Conservation (phyloP, 192 early-diverging fungal genomes). For the Kappamyces sp. region DNA sequence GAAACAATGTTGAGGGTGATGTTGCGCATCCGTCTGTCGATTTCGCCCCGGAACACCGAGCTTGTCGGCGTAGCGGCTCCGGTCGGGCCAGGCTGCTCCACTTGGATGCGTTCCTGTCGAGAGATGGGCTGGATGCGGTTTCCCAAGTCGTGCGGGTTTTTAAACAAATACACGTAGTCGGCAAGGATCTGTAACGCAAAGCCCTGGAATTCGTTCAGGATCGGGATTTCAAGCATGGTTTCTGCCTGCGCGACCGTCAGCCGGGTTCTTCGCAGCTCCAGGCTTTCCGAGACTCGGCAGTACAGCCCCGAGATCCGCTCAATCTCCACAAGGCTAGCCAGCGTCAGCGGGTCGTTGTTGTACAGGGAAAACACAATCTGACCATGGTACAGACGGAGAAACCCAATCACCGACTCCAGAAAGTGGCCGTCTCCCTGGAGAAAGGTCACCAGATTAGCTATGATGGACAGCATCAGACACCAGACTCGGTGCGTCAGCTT, state of each 20-base stretch:
- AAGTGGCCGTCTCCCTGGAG: conserved; percentile 10
- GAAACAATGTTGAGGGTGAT: no score
- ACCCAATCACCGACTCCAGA: conserved; percentile 24
- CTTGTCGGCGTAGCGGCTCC: no score
- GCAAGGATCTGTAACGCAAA: conserved; percentile 17
- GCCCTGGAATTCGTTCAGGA: conserved; percentile 5
- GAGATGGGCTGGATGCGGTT: conserved; percentile 12
- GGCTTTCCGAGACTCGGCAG: conserved; percentile 17
- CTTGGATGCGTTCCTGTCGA: neutral
- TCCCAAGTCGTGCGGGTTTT: conserved; percentile 24
- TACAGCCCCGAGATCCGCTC: conserved; percentile 23
- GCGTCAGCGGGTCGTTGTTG: conserved; percentile 9
- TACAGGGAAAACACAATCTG: conserved; percentile 25
- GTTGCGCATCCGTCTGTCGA: no score
- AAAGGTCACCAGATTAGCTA: conserved; percentile 14
- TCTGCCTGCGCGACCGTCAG: conserved; percentile 1
- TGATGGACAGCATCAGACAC: conserved; percentile 34
- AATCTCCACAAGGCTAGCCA: conserved; percentile 26
- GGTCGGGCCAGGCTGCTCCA: no score
- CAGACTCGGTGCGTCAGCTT: conserved; percentile 36
- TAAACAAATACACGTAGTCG: conserved; percentile 29
- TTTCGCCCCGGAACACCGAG: no score
- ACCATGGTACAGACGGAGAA: conserved; percentile 29
- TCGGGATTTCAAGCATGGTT: neutral
- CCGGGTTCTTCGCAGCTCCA: neutral